These are phyloP conservation scores for Piromyces finnis DNA, from an alignment of 192 early-diverging fungal species.

Conservation along the genomic window DNA sequence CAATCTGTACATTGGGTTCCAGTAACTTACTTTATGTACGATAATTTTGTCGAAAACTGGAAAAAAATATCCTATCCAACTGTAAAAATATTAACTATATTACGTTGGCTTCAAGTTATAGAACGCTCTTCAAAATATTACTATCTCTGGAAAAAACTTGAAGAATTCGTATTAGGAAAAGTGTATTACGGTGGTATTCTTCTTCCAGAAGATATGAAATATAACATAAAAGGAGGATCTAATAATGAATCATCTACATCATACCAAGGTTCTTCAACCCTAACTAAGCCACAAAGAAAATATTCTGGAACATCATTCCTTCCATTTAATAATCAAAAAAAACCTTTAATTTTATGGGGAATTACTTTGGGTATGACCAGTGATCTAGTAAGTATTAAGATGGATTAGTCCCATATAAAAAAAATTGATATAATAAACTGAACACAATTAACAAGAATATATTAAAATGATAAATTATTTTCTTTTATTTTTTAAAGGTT, in stretches of 20 bases:
- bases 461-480: too few species aligned
- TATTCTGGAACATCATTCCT: background rate
- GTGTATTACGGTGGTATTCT: background rate
- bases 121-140: background rate
- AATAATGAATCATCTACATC: background rate
- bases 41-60: background rate
- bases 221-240: background rate
- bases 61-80: background rate
- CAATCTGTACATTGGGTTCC: background rate
- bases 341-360: background rate
- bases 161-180: background rate
- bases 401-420: background rate
- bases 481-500: background rate
- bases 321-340: background rate
- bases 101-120: background rate
- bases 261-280: background rate
- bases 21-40: background rate
- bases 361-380: background rate
- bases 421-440: background rate
- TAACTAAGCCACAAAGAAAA: background rate
- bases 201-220: background rate
- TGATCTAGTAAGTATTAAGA: background rate
- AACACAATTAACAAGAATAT: too few species aligned
- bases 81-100: background rate
- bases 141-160: background rate